Evolutionary conservation across 208 protist genomes (phyloP).

Genomic region (Leishmania mexicana): DNA sequence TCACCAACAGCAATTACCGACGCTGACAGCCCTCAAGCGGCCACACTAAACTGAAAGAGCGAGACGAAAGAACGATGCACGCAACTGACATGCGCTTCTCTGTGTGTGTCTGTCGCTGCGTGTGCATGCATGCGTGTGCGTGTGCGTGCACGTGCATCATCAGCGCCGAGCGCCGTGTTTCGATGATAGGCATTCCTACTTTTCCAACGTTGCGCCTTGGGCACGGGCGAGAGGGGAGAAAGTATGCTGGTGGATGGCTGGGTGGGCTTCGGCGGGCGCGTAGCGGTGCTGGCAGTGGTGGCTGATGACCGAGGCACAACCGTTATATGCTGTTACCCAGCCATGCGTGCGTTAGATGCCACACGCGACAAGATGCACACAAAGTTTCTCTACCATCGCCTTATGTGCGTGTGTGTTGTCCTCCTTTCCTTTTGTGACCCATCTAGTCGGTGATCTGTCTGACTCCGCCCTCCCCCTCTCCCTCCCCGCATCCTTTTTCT

Average conservation of each 20-base stretch:
- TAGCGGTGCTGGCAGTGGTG: background rate
- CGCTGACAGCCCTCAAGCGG: constrained; percentile 34
- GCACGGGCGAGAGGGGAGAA: background rate
- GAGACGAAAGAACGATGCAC: background rate
- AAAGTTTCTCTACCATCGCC: background rate
- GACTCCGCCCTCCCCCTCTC: background rate
- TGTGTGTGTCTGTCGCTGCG: background rate
- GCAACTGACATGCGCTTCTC: background rate
- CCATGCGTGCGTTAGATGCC: background rate
- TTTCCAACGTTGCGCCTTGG: background rate
- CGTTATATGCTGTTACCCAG: background rate
- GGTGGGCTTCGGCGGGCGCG: background rate
- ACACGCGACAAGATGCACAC: background rate
- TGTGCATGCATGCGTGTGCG: background rate
- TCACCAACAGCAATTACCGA: constrained; percentile 88
- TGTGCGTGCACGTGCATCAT: background rate
- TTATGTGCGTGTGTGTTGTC: background rate
- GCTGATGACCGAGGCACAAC: background rate
- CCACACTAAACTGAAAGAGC: background rate
- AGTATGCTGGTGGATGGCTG: background rate
- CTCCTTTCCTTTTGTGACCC: background rate
- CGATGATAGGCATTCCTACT: background rate
- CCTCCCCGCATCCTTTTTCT: background rate
- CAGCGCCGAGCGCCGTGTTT: background rate
- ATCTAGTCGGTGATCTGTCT: background rate